phyloP scores from a whole-genome alignment of 2,329 filamentous ascomycete species.

The Phaeophleospora eucalypticola region DNA sequence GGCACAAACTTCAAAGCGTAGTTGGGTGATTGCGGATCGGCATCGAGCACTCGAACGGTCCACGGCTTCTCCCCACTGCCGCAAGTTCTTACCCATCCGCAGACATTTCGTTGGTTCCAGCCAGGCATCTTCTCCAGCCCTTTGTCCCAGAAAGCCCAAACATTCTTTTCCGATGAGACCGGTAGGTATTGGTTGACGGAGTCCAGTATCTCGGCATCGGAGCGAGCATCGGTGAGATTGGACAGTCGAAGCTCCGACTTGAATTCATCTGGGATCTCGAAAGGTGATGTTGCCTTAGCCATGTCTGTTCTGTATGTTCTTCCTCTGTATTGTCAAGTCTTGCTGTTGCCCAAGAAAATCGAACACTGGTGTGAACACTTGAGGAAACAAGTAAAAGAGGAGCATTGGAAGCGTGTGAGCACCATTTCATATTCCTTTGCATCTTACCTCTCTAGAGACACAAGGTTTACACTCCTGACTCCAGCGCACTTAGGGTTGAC shows the following conservation, averaged over 20 bases:
- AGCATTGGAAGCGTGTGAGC: no score
- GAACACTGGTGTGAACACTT: no score
- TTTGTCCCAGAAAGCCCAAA: constrained; percentile 42
- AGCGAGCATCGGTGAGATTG: constrained; percentile 4
- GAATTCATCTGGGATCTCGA: constrained; percentile 2
- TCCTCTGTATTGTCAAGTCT: not conserved
- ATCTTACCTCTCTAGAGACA: no score
- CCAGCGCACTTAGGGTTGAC: no score
- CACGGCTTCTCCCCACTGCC: constrained; percentile 30
- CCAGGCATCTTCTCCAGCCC: constrained; percentile 35
- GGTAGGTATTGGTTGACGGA: constrained; percentile 17
- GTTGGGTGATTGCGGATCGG: constrained; percentile 36
- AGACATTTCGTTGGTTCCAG: constrained; percentile 39
- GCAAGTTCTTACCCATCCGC: constrained; percentile 40
- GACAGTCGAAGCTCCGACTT: constrained; percentile 1
- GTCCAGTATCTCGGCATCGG: constrained; percentile 8
- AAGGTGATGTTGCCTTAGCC: not conserved
- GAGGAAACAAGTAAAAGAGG: no score
- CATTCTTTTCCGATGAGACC: constrained; percentile 39
- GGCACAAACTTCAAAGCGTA: constrained; percentile 40
- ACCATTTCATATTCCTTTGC: no score
- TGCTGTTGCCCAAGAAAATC: not conserved
- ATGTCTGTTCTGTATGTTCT: not conserved
- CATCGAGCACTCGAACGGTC: constrained; percentile 42
- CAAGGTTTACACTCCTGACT: no score